Percentiles rank a stretch among this genome's conserved stretches.
Conservation (phyloP, 345 rosid genomes). For the Psidium guajava region DNA sequence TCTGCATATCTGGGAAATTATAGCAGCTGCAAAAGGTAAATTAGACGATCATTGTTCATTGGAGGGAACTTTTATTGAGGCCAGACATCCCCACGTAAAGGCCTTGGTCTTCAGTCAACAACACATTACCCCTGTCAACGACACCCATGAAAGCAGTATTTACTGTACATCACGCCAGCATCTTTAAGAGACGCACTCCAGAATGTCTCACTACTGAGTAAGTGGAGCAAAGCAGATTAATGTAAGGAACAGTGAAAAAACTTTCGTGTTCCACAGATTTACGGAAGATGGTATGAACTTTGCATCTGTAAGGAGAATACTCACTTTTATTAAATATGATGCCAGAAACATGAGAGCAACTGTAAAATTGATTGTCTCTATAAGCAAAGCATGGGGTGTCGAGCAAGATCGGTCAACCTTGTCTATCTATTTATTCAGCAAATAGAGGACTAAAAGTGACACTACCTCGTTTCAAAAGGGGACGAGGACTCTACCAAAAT, state of each 20-base stretch:
- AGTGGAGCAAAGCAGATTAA: neutral
- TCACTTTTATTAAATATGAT: neutral
- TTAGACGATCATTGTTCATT: neutral
- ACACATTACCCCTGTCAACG: neutral
- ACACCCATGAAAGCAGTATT: neutral
- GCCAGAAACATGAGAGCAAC: neutral
- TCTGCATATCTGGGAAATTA: conserved; percentile 25
- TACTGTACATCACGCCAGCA: neutral
- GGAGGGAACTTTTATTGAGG: neutral
- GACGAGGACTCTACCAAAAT: conserved; percentile 59
- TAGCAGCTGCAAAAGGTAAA: conserved; percentile 47
- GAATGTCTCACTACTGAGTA: neutral
- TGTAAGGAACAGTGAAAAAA: neutral
- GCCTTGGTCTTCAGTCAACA: neutral
- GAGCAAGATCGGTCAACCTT: neutral
- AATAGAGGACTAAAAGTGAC: neutral
- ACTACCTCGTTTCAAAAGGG: conserved; percentile 64
- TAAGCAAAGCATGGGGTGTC: neutral
- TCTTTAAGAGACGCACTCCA: neutral
- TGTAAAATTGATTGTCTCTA: neutral
- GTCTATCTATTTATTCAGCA: neutral
- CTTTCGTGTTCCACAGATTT: neutral
- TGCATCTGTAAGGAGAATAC: neutral
- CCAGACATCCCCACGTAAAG: neutral
- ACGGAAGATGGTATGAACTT: neutral